Percentiles rank a stretch among this genome's conserved stretches.
Conservation (phyloP, 2,329 filamentous ascomycete genomes). For the Piedraia hortae region DNA sequence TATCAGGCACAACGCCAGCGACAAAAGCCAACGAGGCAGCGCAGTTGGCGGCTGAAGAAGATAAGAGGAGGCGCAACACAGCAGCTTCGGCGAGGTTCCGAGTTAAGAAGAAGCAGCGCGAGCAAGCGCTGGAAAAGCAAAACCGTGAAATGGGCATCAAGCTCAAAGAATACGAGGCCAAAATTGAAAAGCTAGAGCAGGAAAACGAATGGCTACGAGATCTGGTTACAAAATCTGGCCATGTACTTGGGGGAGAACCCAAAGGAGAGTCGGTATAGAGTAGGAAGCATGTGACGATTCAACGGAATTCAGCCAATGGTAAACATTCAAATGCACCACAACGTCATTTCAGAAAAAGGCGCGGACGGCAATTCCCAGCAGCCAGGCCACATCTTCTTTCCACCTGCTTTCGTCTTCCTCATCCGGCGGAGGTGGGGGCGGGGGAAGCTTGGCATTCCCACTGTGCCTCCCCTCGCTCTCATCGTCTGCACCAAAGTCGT, state of each 20-base stretch:
- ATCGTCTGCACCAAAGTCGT: conserved; percentile 9
- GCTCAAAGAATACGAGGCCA: conserved; percentile 18
- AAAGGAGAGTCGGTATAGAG: no score
- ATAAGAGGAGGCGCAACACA: conserved; percentile 26
- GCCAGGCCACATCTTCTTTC: conserved; percentile 30
- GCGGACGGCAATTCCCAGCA: conserved; percentile 29
- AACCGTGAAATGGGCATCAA: conserved; percentile 24
- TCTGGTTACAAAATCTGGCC: no score
- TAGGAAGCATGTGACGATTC: no score
- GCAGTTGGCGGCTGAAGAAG: conserved; percentile 22
- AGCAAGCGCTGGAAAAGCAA: conserved; percentile 23
- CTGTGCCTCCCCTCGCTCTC: conserved; percentile 11
- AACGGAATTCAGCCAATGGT: no score
- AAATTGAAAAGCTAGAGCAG: conserved; percentile 23
- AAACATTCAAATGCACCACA: no score
- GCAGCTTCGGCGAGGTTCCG: conserved; percentile 25
- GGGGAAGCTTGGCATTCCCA: conserved; percentile 12
- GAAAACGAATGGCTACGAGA: conserved; percentile 26
- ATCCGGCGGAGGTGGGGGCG: conserved; percentile 8
- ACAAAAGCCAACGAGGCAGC: conserved; percentile 14
- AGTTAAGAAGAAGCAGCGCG: conserved; percentile 28
- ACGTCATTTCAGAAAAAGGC: no score
- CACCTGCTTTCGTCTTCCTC: conserved; percentile 21
- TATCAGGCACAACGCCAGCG: neutral
- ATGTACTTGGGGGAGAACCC: no score